Conservation (phyloP, 768 basidiomycete species). For the Sporobolomyces pararoseus region DNA sequence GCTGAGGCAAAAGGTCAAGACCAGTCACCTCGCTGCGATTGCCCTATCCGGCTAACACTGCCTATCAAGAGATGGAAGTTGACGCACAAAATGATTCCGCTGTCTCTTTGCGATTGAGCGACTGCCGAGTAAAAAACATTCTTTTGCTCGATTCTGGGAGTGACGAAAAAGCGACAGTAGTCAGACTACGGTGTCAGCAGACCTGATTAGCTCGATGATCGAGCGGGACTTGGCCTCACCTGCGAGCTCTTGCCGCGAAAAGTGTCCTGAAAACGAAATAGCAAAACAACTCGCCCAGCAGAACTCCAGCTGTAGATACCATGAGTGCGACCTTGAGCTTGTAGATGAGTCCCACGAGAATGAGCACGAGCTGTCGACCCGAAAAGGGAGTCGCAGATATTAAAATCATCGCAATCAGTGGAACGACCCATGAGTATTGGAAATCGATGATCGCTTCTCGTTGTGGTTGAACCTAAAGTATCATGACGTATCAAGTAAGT, state of each 20-base stretch:
- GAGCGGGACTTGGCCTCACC: neutral
- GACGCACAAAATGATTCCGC: conserved; percentile 7
- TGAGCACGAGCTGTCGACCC: neutral
- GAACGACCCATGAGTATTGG: neutral
- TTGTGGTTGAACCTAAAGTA: neutral
- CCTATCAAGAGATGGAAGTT: too few species aligned
- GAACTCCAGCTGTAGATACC: neutral
- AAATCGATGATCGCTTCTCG: conserved; percentile 5
- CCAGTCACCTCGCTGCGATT: too few species aligned
- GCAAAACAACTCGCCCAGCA: neutral
- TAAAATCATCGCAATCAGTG: neutral
- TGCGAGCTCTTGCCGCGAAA: neutral
- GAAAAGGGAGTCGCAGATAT: neutral
- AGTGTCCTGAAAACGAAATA: conserved; percentile 4
- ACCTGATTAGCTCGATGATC: neutral
- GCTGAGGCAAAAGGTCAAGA: too few species aligned
- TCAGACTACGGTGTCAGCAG: too few species aligned
- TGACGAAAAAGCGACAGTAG: too few species aligned
- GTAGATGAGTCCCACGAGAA: neutral
- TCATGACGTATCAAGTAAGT: too few species aligned
- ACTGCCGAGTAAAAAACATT: neutral
- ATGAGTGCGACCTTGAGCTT: neutral
- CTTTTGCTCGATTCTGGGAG: conserved; percentile 6
- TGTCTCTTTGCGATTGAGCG: neutral
- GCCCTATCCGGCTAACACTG: too few species aligned